These are phyloP conservation scores for Arabidopsis hybrid DNA, from an alignment of 441 rosid genomes.

Conservation along the genomic window DNA sequence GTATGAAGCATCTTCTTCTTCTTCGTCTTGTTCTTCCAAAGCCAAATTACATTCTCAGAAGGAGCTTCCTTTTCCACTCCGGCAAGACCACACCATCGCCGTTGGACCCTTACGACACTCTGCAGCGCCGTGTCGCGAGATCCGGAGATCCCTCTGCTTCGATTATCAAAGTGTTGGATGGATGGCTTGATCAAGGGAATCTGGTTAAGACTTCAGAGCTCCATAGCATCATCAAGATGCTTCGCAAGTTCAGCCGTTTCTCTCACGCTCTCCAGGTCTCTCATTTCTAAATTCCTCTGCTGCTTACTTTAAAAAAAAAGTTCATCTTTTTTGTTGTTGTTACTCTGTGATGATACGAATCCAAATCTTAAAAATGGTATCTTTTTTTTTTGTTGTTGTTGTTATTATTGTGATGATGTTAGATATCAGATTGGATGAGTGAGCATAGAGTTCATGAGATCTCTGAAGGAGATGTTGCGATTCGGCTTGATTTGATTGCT, in stretches of 20 bases:
- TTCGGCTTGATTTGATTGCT: conserved; percentile 57
- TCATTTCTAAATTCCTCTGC: background rate
- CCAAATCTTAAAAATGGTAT: background rate
- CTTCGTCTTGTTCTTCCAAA: conserved; percentile 29
- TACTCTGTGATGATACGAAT: conserved; percentile 8
- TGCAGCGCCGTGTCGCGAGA: conserved; percentile 49
- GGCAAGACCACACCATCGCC: conserved; percentile 1
- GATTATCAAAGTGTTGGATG: conserved; percentile 45
- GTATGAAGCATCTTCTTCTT: conserved; percentile 41
- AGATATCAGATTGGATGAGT: conserved; percentile 64
- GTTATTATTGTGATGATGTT: conserved; percentile 14
- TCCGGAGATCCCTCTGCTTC: conserved; percentile 47
- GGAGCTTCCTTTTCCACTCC: conserved; percentile 27
- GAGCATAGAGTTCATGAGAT: conserved; percentile 42
- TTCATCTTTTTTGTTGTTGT: background rate
- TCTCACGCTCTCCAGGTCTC: conserved; percentile 55
- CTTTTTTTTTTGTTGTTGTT: no score
- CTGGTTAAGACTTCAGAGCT: conserved; percentile 36
- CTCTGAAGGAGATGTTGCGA: conserved; percentile 45
- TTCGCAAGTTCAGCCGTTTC: conserved; percentile 44
- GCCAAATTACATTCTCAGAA: conserved; percentile 12
- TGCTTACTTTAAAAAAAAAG: background rate
- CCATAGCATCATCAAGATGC: conserved; percentile 42
- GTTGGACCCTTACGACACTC: conserved; percentile 38
- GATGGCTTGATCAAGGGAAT: conserved; percentile 52